A percentile compares a stretch with the other conserved stretches of the same genome.
phyloP scores from a whole-genome alignment of 176 grass and related monocot genomes.

The Urochloa ruziziensis region DNA sequence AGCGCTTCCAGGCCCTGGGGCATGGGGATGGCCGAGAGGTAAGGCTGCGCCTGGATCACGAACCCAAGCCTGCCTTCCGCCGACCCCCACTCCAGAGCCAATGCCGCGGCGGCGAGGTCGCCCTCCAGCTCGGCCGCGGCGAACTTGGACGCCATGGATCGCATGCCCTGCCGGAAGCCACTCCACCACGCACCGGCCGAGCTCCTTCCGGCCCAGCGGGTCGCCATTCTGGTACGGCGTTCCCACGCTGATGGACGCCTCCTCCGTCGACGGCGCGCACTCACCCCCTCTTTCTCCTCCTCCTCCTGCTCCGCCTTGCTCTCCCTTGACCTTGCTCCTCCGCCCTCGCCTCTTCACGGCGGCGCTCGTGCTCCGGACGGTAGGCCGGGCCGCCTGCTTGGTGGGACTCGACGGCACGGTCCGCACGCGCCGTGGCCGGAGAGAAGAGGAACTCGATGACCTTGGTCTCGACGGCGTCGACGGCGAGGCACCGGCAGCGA shows the following conservation, averaged over 20 bases:
- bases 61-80: slow-evolving; percentile 54
- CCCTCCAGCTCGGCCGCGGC: slow-evolving; percentile 63
- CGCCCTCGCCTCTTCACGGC: neutral
- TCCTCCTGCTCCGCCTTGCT: slow-evolving; percentile 19
- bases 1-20: slow-evolving; percentile 85
- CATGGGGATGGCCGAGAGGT: slow-evolving; percentile 77
- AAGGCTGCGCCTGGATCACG: slow-evolving; percentile 80
- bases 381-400: slow-evolving; percentile 14
- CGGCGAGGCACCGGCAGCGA: slow-evolving; percentile 25
- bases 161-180: slow-evolving; percentile 92
- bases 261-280: slow-evolving; percentile 70
- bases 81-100: slow-evolving; percentile 29
- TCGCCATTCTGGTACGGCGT: slow-evolving; percentile 75
- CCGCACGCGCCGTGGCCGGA: slow-evolving; percentile 16
- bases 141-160: slow-evolving; percentile 79
- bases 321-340: slow-evolving; percentile 32
- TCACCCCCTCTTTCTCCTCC: slow-evolving; percentile 14
- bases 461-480: neutral
- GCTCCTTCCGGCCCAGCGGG: slow-evolving; percentile 71
- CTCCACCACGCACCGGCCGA: slow-evolving; percentile 67
- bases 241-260: slow-evolving; percentile 69
- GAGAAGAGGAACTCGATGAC: slow-evolving; percentile 2
- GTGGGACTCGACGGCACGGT: slow-evolving; percentile 9
- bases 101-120: slow-evolving; percentile 34
- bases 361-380: neutral